phyloP scores from a whole-genome alignment of 2,329 filamentous ascomycete species.

The Fusarium neocosmosporiellum region DNA sequence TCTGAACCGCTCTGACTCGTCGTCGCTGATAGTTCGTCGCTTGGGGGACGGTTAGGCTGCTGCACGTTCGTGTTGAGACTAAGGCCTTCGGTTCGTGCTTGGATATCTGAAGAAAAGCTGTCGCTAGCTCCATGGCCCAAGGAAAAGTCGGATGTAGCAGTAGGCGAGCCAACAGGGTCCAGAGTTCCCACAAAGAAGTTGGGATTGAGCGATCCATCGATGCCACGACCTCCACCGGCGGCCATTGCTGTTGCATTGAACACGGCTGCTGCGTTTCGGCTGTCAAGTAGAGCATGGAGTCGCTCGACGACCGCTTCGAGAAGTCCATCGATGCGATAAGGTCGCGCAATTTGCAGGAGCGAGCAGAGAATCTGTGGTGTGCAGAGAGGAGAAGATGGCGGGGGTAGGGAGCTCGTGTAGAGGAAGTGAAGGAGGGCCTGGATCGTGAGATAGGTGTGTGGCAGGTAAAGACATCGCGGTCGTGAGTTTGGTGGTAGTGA shows the following conservation, averaged over 20 bases:
- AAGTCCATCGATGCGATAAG: conserved; percentile 92
- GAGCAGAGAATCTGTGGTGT: conserved; percentile 97
- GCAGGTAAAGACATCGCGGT: conserved; percentile 89
- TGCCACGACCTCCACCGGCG: conserved; percentile 88
- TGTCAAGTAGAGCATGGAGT: conserved; percentile 89
- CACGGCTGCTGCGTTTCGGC: conserved; percentile 92
- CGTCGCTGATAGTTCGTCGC: conserved; percentile 62
- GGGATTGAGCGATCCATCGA: conserved; percentile 74
- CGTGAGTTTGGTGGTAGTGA: conserved; percentile 72
- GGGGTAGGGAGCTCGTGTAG: conserved; percentile 90
- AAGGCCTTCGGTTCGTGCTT: conserved; percentile 53
- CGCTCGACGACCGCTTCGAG: conserved; percentile 93
- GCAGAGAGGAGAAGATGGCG: conserved; percentile 80
- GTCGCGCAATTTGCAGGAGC: conserved; percentile 89
- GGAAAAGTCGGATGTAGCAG: conserved; percentile 49
- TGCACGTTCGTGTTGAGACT: conserved; percentile 61
- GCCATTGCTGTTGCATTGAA: conserved; percentile 99
- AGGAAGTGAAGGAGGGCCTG: conserved; percentile 92
- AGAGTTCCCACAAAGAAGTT: conserved; percentile 68
- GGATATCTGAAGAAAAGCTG: conserved; percentile 47
- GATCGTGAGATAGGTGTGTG: conserved; percentile 89
- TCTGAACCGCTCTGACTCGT: conserved; percentile 66
- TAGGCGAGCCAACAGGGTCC: conserved; percentile 54
- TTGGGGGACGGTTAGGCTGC: conserved; percentile 52
- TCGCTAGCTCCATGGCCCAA: conserved; percentile 45